Conservation (phyloP, 2,329 filamentous ascomycete genomes). For the Fragosphaeria purpurea region DNA sequence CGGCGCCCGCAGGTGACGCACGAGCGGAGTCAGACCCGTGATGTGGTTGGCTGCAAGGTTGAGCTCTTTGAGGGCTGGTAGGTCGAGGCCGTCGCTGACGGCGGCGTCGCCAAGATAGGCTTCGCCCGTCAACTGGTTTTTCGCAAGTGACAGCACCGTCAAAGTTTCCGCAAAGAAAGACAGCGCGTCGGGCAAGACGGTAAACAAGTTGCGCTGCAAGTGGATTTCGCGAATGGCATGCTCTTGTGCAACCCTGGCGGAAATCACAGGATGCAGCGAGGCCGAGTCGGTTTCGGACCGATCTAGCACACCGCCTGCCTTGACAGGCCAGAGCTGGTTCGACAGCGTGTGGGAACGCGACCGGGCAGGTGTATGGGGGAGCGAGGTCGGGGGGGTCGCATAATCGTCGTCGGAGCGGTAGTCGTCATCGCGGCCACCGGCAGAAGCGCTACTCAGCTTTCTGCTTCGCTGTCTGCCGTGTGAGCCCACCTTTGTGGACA, state of each 20-base stretch:
- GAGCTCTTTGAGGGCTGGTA: slow-evolving; percentile 68
- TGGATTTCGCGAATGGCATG: slow-evolving; percentile 49
- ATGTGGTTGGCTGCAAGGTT: slow-evolving; percentile 68
- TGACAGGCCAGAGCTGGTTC: slow-evolving; percentile 43
- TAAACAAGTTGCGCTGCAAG: slow-evolving; percentile 69
- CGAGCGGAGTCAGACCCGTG: slow-evolving; percentile 56
- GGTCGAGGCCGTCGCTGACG: slow-evolving; percentile 48
- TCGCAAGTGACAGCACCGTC: slow-evolving; percentile 60
- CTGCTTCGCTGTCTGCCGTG: slow-evolving; percentile 4
- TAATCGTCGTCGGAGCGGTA: slow-evolving; percentile 46
- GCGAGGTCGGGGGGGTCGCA: slow-evolving; percentile 47
- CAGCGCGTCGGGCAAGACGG: slow-evolving; percentile 58
- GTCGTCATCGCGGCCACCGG: slow-evolving; percentile 12
- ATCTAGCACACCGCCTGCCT: slow-evolving; percentile 56
- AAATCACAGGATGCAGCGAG: slow-evolving; percentile 47
- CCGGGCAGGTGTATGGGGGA: slow-evolving; percentile 38
- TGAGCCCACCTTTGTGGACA: neutral
- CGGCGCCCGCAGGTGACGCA: slow-evolving; percentile 60
- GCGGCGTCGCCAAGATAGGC: slow-evolving; percentile 42
- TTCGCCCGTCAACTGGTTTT: slow-evolving; percentile 60
- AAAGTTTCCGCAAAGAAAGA: slow-evolving; percentile 62
- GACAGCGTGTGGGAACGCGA: slow-evolving; percentile 38
- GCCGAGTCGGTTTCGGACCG: slow-evolving; percentile 56
- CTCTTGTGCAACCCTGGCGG: slow-evolving; percentile 42
- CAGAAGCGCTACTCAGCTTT: slow-evolving; percentile 6